phyloP scores from a whole-genome alignment of 345 rosid genomes.

The Acer negundo region DNA sequence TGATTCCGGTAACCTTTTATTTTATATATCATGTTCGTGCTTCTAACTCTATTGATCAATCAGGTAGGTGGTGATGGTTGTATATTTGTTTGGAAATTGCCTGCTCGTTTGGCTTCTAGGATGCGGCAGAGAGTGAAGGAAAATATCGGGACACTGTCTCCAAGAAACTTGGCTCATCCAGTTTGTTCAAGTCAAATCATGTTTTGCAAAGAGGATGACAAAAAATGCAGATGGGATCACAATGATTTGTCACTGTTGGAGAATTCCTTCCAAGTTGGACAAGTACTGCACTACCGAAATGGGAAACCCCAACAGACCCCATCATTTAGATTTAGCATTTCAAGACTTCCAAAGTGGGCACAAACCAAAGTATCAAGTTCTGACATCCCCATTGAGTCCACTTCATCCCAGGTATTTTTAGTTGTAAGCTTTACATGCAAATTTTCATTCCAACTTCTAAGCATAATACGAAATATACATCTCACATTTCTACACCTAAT shows the following conservation, averaged over 20 bases:
- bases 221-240: conserved; percentile 27
- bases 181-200: conserved; percentile 36
- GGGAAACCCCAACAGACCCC: conserved; percentile 47
- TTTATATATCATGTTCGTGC: conserved; percentile 11
- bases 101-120: conserved; percentile 53
- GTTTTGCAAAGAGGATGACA: conserved; percentile 40
- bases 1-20: background rate
- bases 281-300: conserved; percentile 27
- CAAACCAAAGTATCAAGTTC: conserved; percentile 56
- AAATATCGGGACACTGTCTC: conserved; percentile 39
- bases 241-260: conserved; percentile 25
- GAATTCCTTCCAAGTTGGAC: conserved; percentile 27
- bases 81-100: conserved; percentile 78
- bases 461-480: background rate
- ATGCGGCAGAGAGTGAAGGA: conserved; percentile 54
- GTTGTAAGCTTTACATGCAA: conserved; percentile 14
- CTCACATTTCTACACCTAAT: background rate
- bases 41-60: conserved; percentile 27
- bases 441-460: conserved; percentile 19
- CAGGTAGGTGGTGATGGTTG: conserved; percentile 83
- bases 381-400: conserved; percentile 30
- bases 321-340: conserved; percentile 70
- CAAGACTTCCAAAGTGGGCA: conserved; percentile 91
- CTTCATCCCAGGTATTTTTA: conserved; percentile 53
- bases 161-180: conserved; percentile 40